Base-by-base conservation (phyloP, 805 yeast genomes). In the Wickerhamomyces xylosicus region DNA sequence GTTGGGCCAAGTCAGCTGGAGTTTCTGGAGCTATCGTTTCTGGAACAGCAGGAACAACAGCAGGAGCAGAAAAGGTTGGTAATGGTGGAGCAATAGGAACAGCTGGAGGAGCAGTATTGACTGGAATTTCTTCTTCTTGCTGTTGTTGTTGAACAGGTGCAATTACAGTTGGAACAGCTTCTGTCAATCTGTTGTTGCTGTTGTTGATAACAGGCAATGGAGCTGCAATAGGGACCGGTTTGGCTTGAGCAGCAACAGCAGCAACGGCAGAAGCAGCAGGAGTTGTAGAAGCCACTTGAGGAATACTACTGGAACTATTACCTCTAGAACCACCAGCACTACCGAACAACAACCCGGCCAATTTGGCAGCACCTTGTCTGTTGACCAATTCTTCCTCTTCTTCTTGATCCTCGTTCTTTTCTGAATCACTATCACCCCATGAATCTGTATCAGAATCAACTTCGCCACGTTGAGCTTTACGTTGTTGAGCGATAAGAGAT, bases 401-500 rank as follows among this genome's bases (percentile, higher is more conserved):
- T 31, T 49, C 58, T 33, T 49, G 41, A 19, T 44, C 47, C 16
- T 49, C 48, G 16, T 58, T 58, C 32, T 55, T 62, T 38, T 58
- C 63, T 20, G 58, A 54, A 21, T 46, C 51, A 57, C 62, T 55
- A n/a, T 41, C 36, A 43, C 58, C 59, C 33, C 33, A 31, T 5
- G 17, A 15, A 41, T 56, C 62, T 37, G 56, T 58, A 37, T 53
- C 58, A 21, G 53, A 52, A 35, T 53, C 63, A 27, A n/a, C n/a
- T n/a, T 58, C 41, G 15, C 70, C 69, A 57, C 89, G 67, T 55
- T 83, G 90, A 7, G 84, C 74, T 20, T 72, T 75, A 58, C 92
- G 67, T 57, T 82, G 89, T 2, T 79, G 80, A 40, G 77, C 80
- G 21, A 82, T 74, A 43, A 75, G 74, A 44, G 66, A 66, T 1